Base-by-base conservation (phyloP, 352 stramenopile genomes). In the Phytophthora fragariaefolia region DNA sequence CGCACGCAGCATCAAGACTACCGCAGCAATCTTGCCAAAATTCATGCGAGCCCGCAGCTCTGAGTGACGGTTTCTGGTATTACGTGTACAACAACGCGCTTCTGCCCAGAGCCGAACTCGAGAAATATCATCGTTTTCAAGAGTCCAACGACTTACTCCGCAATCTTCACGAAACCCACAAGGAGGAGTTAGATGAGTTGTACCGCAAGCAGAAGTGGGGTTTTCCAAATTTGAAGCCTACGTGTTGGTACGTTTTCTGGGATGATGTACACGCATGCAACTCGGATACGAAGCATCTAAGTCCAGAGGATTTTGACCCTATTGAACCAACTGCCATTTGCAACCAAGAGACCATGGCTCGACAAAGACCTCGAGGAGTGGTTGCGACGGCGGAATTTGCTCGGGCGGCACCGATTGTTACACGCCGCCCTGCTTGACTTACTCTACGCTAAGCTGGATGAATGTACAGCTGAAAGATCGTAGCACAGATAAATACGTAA, bases 231-330 rank as follows among this genome's bases (percentile, higher is more conserved):
- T 30, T 54, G 0, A 51, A 46, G 5, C 61, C 59, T 23, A 68
- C 43, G 51, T 60, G 77, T 23, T 82, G 74, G 71, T 82, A 73
- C 52, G 62, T 82, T 12, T 82, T 82, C 57, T 82, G 63, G 63
- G 70, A 79, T 43, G 70, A 79, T 36, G 53, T 82, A 1, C 75
- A 64, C 24, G 68, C 43, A 3, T 58, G 68, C 30, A 82, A 79
- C 34, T 45, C 64, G 23, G 54, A 54, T 6, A 73, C 79, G 63
- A 48, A 43, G 5, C 23, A 24, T n/a, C 27, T 82, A 0, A 38
- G 56, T 30, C 23, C 30, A 2, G 2, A 34, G 5, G 49, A 74
- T 12, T 64, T 75, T 10, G 48, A 75, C 40, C 74, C 74, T 6
- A 9, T 30, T 3, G 12, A 54, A 0, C 23, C 63, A 6, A 67